Evolutionary conservation across 139 green algal genomes (phyloP), one percentile per base, ranked within the genome.

Genomic region (Picochlorum costavermella): DNA sequence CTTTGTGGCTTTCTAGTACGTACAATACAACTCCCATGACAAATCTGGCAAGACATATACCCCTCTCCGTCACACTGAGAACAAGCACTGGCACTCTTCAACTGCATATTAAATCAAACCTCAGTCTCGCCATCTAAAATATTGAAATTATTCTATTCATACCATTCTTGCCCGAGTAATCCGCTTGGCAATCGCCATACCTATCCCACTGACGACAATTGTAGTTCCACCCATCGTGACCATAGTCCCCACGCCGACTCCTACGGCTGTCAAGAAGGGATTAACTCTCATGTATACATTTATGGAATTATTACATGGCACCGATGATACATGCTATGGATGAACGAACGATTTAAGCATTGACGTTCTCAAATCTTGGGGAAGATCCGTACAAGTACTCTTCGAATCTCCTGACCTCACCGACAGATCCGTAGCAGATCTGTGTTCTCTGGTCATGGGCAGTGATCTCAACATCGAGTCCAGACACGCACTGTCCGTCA

Each of bases 351-450:
- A 59, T 37, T 31, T 59, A 59, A 2, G 50, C 50, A 37, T 20
- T 37, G 12, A 65, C 64, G 40, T 84, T 51, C n/a, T 68, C 72
- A 66, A 88, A 89, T 43, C 76, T 74, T 50, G 66, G 50, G 17
- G 71, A 81, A 45, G 76, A 67, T 63, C 88, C 89, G 63, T 94
- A 91, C 64, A 96, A 73, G 79, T 83, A 88, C 80, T 95, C 83
- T 83, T 96, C 90, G 44, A 95, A 96, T 20, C 89, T 76, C 46
- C 71, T 67, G 10, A 82, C 89, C 83, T 96, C 89, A 61, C 68
- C 83, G 2, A 82, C 62, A 28, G 79, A 90, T 60, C 90, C 90
- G 70, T 88, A 96, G 86, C 88, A 95, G 75, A 96, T 85, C 73
- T 95, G 70, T 20, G 71, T 84, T 71, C 88, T 78, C 86, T 96